These are phyloP conservation scores for Dipsacomyces acuminosporus DNA, from an alignment of 371 early-diverging fungal genomes.

Conservation along the genomic window DNA sequence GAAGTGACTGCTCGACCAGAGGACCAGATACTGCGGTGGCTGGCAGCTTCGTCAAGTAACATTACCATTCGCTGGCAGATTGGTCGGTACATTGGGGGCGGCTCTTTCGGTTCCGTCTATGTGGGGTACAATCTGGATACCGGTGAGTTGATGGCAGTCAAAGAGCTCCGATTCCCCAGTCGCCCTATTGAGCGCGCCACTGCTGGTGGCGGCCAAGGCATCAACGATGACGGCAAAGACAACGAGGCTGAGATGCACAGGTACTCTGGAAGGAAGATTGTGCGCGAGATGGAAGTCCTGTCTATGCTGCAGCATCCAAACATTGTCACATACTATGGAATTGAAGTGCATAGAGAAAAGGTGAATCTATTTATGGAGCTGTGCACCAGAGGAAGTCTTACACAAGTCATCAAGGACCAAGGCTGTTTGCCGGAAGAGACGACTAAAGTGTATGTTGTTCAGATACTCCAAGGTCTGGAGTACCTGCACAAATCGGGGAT, in stretches of 20 bases:
- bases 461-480: conserved; percentile 83
- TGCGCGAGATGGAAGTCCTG: conserved; percentile 89
- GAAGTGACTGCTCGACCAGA: conserved; percentile 67
- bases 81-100: conserved; percentile 82
- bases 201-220: conserved; percentile 24
- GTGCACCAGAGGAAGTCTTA: conserved; percentile 79
- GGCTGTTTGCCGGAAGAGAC: conserved; percentile 73
- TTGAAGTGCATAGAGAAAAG: conserved; percentile 88
- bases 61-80: conserved; percentile 83
- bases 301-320: conserved; percentile 84
- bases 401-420: conserved; percentile 69
- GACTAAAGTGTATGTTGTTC: conserved; percentile 71
- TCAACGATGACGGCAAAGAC: background rate
- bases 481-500: conserved; percentile 84
- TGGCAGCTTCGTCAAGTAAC: conserved; percentile 70
- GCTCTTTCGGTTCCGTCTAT: conserved; percentile 83
- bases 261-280: conserved; percentile 58
- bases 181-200: conserved; percentile 60
- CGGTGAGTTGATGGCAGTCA: conserved; percentile 88
- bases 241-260: conserved; percentile 2
- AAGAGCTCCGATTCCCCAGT: conserved; percentile 86
- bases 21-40: conserved; percentile 67
- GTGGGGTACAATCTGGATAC: conserved; percentile 78
- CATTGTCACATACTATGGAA: conserved; percentile 84
- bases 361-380: conserved; percentile 94